Evolutionary conservation across 2,329 filamentous ascomycete genomes (phyloP).

Genomic region (Chalaropsis thielavioides): DNA sequence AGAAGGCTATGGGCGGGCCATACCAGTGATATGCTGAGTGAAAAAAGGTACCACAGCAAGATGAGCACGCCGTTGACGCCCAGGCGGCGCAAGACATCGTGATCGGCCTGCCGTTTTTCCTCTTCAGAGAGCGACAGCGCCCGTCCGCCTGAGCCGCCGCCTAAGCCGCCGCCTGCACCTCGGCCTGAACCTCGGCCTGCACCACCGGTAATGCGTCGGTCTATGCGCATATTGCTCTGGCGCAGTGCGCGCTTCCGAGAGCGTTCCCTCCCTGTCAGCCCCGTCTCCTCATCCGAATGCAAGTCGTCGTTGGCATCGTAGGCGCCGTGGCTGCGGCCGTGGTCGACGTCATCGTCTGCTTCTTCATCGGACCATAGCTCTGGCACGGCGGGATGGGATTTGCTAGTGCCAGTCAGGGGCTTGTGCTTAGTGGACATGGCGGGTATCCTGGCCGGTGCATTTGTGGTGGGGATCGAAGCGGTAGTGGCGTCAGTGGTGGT

Average conservation of each 20-base stretch:
- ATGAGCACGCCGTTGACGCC: conserved; percentile 71
- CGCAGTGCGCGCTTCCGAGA: conserved; percentile 52
- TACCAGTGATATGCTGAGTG: conserved; percentile 80
- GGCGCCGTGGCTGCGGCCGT: background rate
- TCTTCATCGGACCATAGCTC: conserved; percentile 21
- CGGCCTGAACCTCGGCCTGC: no score
- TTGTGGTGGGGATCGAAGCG: background rate
- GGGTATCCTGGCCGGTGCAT: background rate
- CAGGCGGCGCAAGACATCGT: conserved; percentile 53
- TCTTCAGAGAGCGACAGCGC: conserved; percentile 43
- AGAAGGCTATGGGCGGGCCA: conserved; percentile 26
- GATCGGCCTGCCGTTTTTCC: conserved; percentile 63
- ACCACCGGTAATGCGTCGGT: conserved; percentile 46
- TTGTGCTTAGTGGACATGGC: background rate
- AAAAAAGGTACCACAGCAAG: conserved; percentile 77
- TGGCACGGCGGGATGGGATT: background rate
- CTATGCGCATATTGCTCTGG: conserved; percentile 51
- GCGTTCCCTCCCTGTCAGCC: conserved; percentile 60
- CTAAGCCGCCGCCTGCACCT: background rate
- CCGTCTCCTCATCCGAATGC: conserved; percentile 80
- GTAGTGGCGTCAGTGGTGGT: background rate
- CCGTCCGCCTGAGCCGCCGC: conserved; percentile 20
- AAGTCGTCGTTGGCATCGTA: conserved; percentile 53
- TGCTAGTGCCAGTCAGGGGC: background rate
- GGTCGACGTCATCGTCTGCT: conserved; percentile 34